phyloP scores from a whole-genome alignment of 306 rosid genomes.

The Argentina anserina region DNA sequence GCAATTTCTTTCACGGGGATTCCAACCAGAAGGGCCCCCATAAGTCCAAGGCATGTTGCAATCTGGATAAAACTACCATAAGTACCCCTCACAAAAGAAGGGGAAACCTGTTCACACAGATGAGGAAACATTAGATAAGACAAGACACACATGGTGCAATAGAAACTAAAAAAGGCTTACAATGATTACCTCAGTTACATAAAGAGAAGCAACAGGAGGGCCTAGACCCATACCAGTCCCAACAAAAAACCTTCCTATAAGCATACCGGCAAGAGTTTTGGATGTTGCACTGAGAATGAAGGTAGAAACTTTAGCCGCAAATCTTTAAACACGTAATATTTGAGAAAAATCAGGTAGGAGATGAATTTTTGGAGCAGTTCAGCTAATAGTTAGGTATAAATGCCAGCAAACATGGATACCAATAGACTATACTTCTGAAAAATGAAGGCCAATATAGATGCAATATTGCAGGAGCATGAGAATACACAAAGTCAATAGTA shows the following conservation, averaged over 20 bases:
- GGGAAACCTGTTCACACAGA: slow-evolving; percentile 63
- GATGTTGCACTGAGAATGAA: slow-evolving; percentile 74
- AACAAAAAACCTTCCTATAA: slow-evolving; percentile 86
- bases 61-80: slow-evolving; percentile 90
- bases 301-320: slow-evolving; percentile 9
- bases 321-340: neutral
- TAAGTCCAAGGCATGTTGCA: slow-evolving; percentile 90
- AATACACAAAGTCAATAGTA: neutral
- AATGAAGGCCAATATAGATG: neutral
- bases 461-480: neutral
- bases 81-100: slow-evolving; percentile 88
- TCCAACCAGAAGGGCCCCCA: slow-evolving; percentile 88
- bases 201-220: slow-evolving; percentile 83
- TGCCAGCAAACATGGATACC: neutral
- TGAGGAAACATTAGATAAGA: slow-evolving; percentile 22
- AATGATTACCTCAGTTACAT: slow-evolving; percentile 77
- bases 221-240: slow-evolving; percentile 95
- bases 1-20: slow-evolving; percentile 75
- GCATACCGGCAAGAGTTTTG: slow-evolving; percentile 90
- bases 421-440: neutral
- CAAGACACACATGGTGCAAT: neutral
- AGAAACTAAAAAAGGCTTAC: slow-evolving; percentile 19
- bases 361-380: neutral
- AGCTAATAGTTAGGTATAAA: neutral
- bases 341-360: neutral